phyloP scores from a whole-genome alignment of 305 asterid species.

The Fraxinus sp. region DNA sequence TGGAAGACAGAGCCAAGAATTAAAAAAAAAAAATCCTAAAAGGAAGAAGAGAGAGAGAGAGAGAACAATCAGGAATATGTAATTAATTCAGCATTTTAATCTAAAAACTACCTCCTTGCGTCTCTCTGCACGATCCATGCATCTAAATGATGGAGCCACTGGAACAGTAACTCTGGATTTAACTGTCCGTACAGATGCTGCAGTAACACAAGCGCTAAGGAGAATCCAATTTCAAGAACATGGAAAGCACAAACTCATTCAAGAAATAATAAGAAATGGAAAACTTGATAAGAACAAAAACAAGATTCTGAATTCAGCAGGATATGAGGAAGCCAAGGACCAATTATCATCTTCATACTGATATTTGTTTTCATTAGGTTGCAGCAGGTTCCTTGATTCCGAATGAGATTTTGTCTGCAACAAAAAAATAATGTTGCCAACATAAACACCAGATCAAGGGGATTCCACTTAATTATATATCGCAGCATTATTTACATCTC shows the following conservation, averaged over 20 bases:
- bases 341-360: conserved; percentile 68
- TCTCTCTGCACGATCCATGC: conserved; percentile 59
- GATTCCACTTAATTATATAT: background rate
- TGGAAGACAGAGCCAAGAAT: background rate
- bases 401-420: conserved; percentile 44
- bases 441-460: conserved; percentile 13
- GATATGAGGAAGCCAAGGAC: conserved; percentile 80
- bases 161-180: conserved; percentile 71
- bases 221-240: conserved; percentile 18
- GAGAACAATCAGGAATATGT: background rate
- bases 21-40: background rate
- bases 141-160: conserved; percentile 63
- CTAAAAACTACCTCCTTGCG: conserved; percentile 68
- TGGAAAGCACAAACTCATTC: background rate
- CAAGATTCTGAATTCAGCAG: conserved; percentile 26
- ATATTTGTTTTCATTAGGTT: conserved; percentile 25
- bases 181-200: conserved; percentile 57
- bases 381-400: conserved; percentile 36
- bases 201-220: conserved; percentile 56
- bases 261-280: background rate
- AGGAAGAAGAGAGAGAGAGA: background rate
- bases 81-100: conserved; percentile 16
- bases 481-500: background rate
- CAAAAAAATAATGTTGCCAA: conserved; percentile 9
- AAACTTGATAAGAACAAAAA: background rate